phyloP scores from a whole-genome alignment of 495 filamentous ascomycete species.

The Hyaloscypha bicolor region DNA sequence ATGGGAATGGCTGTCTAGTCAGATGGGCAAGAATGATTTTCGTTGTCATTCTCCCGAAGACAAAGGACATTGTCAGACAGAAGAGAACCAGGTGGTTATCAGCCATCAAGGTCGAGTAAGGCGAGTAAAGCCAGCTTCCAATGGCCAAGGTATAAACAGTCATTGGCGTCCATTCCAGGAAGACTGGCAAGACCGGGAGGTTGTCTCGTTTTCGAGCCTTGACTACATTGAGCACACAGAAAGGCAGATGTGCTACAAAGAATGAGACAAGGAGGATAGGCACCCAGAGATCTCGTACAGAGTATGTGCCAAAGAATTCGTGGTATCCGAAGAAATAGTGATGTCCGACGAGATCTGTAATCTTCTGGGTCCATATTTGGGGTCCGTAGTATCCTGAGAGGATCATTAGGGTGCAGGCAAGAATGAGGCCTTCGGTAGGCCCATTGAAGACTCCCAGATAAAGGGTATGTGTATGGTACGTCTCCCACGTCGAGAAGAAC shows the following conservation, averaged over 20 bases:
- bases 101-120: slow-evolving; percentile 73
- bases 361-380: slow-evolving; percentile 77
- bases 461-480: slow-evolving; percentile 96
- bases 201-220: slow-evolving; percentile 70
- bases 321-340: slow-evolving; percentile 46
- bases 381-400: slow-evolving; percentile 86
- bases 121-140: slow-evolving; percentile 83
- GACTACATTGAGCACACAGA: slow-evolving; percentile 78
- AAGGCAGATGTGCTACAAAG: slow-evolving; percentile 79
- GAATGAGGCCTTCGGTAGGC: slow-evolving; percentile 90
- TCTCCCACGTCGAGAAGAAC: slow-evolving; percentile 99
- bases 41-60: slow-evolving; percentile 99
- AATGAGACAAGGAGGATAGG: slow-evolving; percentile 71
- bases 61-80: slow-evolving; percentile 90
- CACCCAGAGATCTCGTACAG: slow-evolving; percentile 81
- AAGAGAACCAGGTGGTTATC: slow-evolving; percentile 90
- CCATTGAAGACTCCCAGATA: slow-evolving; percentile 98
- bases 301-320: slow-evolving; percentile 36
- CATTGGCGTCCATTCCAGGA: slow-evolving; percentile 96
- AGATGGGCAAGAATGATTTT: slow-evolving; percentile 98
- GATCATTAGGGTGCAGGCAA: slow-evolving; percentile 84
- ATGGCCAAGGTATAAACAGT: slow-evolving; percentile 72
- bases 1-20: slow-evolving; percentile 90
- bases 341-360: slow-evolving; percentile 65
- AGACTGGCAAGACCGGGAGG: slow-evolving; percentile 79